These are phyloP conservation scores for Gossypium bickii DNA, from an alignment of 345 rosid species.

Conservation along the genomic window DNA sequence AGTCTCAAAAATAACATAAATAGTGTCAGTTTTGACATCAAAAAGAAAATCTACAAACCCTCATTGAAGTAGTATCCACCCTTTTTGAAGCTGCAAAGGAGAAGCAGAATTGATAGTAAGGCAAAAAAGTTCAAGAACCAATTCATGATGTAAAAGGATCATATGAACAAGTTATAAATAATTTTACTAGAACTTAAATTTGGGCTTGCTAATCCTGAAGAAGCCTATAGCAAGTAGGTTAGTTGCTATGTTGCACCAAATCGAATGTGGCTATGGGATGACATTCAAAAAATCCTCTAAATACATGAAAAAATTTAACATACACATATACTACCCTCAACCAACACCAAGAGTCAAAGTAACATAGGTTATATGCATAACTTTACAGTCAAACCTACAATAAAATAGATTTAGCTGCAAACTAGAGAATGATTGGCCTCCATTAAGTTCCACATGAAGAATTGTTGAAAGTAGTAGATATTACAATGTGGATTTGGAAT, in stretches of 20 bases:
- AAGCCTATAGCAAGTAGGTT: not conserved
- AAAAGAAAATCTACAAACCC: not conserved
- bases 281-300: not conserved
- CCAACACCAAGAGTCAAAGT: not conserved
- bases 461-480: not conserved
- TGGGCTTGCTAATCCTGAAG: not conserved
- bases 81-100: slow-evolving; percentile 25
- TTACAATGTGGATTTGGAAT: slow-evolving; percentile 22
- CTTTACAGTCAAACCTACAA: not conserved
- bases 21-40: not conserved
- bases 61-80: slow-evolving; percentile 1
- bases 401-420: not conserved
- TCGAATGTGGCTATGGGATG: no score
- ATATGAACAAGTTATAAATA: not conserved
- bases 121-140: not conserved
- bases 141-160: not conserved
- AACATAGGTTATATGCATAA: not conserved
- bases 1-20: not conserved
- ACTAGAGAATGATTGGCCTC: not conserved
- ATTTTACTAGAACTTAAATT: not conserved
- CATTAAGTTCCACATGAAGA: not conserved
- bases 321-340: not conserved
- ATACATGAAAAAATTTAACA: no score
- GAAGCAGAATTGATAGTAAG: not conserved
- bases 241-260: no score